Evolutionary conservation across 2,329 filamentous ascomycete species (phyloP), one percentile per base, ranked within the genome.

Genomic region (Apiospora phragmitis): DNA sequence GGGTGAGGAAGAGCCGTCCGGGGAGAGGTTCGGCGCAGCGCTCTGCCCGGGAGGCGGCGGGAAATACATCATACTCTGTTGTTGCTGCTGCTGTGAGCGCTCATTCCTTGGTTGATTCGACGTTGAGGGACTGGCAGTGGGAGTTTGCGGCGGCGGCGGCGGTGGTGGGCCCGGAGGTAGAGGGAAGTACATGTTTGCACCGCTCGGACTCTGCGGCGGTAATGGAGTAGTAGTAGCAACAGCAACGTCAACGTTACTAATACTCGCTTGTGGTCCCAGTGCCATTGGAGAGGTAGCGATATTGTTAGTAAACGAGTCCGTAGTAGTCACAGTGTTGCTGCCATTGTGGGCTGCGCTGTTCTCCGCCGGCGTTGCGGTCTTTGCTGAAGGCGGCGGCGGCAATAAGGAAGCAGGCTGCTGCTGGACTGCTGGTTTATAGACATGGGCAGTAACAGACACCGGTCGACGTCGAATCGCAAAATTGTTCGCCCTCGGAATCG

Each of bases 381-480:
- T n/a, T 62, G 55, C 32, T 2, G 55, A 6, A 12, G 51, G 29
- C 51, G 32, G 55, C 32, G 29, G 29, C 32, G 55, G 32, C 11
- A 21, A 38, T 21, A 24, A 62, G 32, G 32, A 62, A n/a, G 32
- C 9, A 38, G 18, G 32, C 8, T 35, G 32, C 8, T 35, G 32
- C 14, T 62, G 55, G 32, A 8, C 21, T 38, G 55, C 18, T 12
- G 55, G 55, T 62, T 62, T 62, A n/a, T 35, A 21, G 18, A 4
- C 32, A 38, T 32, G 32, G 29, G 32, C n/a, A 14, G 29, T 38
- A 24, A 32, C n/a, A n/a, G 55, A 62, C 29, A 62, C 55, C 0
- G 55, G 55, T 14, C 55, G 55, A 62, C 55, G 55, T 62, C 55
- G 55, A 21, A 62, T 62, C 18, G 55, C 55, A 32, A 62, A 62